These are phyloP conservation scores for Fusarium palustre DNA, from an alignment of 2,329 filamentous ascomycete species.

Conservation along the genomic window DNA sequence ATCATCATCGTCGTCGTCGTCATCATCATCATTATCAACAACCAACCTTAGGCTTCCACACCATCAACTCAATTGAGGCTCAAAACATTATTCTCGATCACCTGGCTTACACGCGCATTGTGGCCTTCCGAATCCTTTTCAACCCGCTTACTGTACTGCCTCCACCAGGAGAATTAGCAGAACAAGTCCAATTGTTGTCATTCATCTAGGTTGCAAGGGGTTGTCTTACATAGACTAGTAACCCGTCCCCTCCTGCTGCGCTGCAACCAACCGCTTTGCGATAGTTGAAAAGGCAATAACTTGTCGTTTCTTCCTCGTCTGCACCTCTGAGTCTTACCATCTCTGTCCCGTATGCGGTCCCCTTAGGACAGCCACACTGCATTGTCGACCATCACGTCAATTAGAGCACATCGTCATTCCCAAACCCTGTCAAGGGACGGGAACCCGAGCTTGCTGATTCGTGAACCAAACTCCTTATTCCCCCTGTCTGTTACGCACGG, in stretches of 20 bases:
- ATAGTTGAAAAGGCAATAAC: conserved; percentile 15
- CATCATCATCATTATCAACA: neutral
- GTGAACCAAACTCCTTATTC: conserved; percentile 28
- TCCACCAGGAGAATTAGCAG: conserved; percentile 7
- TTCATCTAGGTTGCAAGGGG: conserved; percentile 23
- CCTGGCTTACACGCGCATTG: conserved; percentile 21
- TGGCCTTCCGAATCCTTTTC: conserved; percentile 27
- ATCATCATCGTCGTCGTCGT: neutral
- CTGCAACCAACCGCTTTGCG: conserved; percentile 14
- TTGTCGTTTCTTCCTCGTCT: conserved; percentile 13
- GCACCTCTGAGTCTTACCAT: neutral
- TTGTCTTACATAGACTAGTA: conserved; percentile 25
- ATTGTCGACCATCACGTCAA: conserved; percentile 45
- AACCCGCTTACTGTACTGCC: conserved; percentile 12
- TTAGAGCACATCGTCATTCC: conserved; percentile 43
- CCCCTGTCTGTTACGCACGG: conserved; percentile 33
- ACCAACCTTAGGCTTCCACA: neutral
- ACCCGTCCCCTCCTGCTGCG: conserved; percentile 5
- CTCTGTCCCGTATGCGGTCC: conserved; percentile 5
- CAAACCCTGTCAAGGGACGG: conserved; percentile 36
- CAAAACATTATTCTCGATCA: conserved; percentile 17
- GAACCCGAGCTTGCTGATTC: conserved; percentile 36
- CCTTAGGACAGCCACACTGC: conserved; percentile 17
- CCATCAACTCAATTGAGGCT: conserved; percentile 14
- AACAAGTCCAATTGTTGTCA: conserved; percentile 17